A percentile compares a stretch with the other conserved stretches of the same genome.
phyloP scores from a whole-genome alignment of 257 asterid species.

The Eucommia ulmoides region DNA sequence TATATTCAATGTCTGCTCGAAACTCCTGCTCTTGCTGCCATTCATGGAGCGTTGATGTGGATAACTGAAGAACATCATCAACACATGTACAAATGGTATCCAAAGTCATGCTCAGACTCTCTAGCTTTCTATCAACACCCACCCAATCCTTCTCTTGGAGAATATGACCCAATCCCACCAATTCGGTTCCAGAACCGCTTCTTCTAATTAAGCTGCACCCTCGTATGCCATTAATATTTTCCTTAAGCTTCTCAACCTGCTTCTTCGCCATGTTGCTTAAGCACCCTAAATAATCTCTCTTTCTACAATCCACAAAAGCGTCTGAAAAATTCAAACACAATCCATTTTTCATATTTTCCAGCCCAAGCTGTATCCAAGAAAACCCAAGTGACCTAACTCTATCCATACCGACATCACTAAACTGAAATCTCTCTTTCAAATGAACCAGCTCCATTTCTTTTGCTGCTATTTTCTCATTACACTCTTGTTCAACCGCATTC shows the following conservation, averaged over 20 bases:
- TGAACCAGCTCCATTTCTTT: constrained; percentile 52
- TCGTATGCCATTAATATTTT: constrained; percentile 28
- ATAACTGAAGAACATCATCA: constrained; percentile 24
- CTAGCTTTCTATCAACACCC: constrained; percentile 25
- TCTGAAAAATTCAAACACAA: constrained; percentile 12
- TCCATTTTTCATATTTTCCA: constrained; percentile 8
- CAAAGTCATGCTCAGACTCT: constrained; percentile 29
- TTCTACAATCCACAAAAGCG: constrained; percentile 24
- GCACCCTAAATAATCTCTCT: constrained; percentile 27
- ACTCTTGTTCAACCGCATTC: constrained; percentile 71
- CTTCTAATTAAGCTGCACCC: constrained; percentile 29
- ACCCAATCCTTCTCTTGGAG: constrained; percentile 34
- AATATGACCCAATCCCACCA: constrained; percentile 46
- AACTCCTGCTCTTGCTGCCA: constrained; percentile 27
- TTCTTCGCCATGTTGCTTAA: constrained; percentile 28
- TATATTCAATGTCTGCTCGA: constrained; percentile 37
- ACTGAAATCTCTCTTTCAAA: constrained; percentile 27
- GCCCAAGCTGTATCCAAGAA: constrained; percentile 4
- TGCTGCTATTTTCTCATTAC: constrained; percentile 45
- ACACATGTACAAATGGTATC: constrained; percentile 26
- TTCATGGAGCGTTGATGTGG: constrained; percentile 28
- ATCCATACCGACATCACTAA: constrained; percentile 10
- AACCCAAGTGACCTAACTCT: constrained; percentile 14
- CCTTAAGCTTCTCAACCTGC: constrained; percentile 43
- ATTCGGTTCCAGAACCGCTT: constrained; percentile 40